Percentiles rank a stretch among this genome's conserved stretches.
Evolutionary conservation across 495 filamentous ascomycete species (phyloP).

Genomic region (Daldinia childiae): DNA sequence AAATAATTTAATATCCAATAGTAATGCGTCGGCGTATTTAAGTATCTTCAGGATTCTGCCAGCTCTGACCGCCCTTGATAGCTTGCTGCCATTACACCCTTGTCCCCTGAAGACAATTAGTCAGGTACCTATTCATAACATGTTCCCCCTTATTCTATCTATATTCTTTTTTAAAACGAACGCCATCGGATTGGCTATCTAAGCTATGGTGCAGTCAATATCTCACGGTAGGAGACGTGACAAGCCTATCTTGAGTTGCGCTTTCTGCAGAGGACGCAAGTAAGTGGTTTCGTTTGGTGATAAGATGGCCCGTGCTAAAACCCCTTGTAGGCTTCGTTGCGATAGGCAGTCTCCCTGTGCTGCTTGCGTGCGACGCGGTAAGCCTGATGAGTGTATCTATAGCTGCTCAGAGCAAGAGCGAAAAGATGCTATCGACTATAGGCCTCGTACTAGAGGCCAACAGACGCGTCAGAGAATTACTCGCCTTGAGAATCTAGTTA

Average conservation of each 20-base stretch:
- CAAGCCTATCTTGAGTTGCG: slow-evolving; percentile 5
- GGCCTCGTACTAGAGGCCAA: slow-evolving; percentile 2
- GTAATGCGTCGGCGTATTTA: no score
- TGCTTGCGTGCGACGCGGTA: background rate
- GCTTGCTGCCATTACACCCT: no score
- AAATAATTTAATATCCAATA: no score
- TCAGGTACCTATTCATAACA: no score
- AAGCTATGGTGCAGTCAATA: background rate
- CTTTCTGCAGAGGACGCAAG: slow-evolving; percentile 9
- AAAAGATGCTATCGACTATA: slow-evolving; percentile 9
- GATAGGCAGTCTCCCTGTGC: slow-evolving; percentile 7
- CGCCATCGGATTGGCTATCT: no score
- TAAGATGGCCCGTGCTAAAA: background rate
- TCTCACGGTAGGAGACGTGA: background rate
- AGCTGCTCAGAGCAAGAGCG: slow-evolving; percentile 11
- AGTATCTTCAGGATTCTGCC: no score
- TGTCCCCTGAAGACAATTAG: no score
- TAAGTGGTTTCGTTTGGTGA: background rate
- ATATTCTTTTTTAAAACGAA: no score
- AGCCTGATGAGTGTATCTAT: slow-evolving; percentile 3
- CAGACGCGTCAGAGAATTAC: background rate
- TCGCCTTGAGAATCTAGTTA: slow-evolving; percentile 2
- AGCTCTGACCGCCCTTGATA: no score
- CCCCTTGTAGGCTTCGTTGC: slow-evolving; percentile 5
- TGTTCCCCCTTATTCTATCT: no score